Evolutionary conservation across 129 eudicot genomes (phyloP).

Genomic region (Arctium lappa): DNA sequence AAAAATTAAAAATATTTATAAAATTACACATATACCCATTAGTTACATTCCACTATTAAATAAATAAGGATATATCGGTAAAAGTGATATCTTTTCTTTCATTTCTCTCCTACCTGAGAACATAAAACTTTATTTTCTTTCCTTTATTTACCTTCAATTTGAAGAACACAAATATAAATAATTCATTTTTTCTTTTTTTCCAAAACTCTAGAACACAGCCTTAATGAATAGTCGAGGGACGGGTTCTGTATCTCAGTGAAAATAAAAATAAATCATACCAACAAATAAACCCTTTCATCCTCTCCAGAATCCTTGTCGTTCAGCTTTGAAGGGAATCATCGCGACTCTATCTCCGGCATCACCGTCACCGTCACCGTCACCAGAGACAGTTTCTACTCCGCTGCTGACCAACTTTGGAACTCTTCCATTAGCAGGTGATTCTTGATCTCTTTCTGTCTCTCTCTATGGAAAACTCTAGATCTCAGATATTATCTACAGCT

Average conservation of each 20-base stretch:
- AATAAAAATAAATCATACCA: background rate
- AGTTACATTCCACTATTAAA: too few species aligned
- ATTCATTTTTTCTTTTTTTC: too few species aligned
- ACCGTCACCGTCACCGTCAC: background rate
- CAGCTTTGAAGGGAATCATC: background rate
- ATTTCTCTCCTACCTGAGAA: too few species aligned
- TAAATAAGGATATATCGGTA: too few species aligned
- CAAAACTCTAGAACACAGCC: too few species aligned
- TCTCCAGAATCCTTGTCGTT: background rate
- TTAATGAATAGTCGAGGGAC: background rate
- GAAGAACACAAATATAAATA: too few species aligned
- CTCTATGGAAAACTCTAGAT: background rate
- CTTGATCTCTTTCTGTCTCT: background rate
- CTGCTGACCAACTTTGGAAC: background rate
- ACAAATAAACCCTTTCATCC: slow-evolving; percentile 2
- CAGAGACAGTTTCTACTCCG: background rate
- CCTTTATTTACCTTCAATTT: too few species aligned
- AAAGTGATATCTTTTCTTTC: too few species aligned
- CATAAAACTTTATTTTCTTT: too few species aligned
- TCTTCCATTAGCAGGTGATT: background rate
- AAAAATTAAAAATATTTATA: too few species aligned
- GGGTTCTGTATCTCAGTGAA: background rate
- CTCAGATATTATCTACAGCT: background rate
- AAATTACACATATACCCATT: too few species aligned
- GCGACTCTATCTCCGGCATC: slow-evolving; percentile 9